Conservation (phyloP, 106 monocot genomes). For the Dactylorhiza incarnata region DNA sequence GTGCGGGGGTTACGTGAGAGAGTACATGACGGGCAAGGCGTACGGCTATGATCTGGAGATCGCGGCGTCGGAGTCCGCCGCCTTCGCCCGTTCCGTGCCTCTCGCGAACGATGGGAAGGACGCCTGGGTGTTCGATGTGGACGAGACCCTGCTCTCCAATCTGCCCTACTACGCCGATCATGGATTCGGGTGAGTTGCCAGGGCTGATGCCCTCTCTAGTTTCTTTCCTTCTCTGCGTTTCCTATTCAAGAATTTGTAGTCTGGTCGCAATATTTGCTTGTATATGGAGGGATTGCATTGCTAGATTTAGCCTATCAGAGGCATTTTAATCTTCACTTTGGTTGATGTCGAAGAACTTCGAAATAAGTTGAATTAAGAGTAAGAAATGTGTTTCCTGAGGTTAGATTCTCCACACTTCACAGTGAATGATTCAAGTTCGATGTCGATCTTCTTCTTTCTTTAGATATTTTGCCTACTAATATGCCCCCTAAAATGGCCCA, state of each 20-base stretch:
- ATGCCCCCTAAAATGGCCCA: background rate
- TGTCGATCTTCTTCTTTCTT: background rate
- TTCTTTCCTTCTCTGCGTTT: background rate
- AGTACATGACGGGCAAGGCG: constrained; percentile 46
- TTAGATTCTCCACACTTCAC: background rate
- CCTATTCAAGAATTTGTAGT: background rate
- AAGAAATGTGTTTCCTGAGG: background rate
- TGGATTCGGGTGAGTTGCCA: constrained; percentile 39
- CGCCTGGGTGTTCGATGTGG: constrained; percentile 84
- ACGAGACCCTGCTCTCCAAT: constrained; percentile 89
- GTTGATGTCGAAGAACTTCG: background rate
- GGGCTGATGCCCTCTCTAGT: background rate
- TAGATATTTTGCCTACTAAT: background rate
- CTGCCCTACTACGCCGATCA: constrained; percentile 65
- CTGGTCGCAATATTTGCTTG: background rate
- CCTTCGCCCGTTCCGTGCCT: constrained; percentile 29
- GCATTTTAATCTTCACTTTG: background rate
- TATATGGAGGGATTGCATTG: background rate
- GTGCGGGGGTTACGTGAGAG: constrained; percentile 47
- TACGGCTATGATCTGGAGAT: constrained; percentile 56
- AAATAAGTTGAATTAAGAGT: background rate
- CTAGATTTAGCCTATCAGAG: background rate
- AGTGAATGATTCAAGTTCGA: background rate
- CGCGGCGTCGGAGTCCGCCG: constrained; percentile 40
- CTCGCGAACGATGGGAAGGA: constrained; percentile 56